Base-by-base conservation (phyloP, 495 filamentous ascomycete genomes). In the Physcia stellaris region DNA sequence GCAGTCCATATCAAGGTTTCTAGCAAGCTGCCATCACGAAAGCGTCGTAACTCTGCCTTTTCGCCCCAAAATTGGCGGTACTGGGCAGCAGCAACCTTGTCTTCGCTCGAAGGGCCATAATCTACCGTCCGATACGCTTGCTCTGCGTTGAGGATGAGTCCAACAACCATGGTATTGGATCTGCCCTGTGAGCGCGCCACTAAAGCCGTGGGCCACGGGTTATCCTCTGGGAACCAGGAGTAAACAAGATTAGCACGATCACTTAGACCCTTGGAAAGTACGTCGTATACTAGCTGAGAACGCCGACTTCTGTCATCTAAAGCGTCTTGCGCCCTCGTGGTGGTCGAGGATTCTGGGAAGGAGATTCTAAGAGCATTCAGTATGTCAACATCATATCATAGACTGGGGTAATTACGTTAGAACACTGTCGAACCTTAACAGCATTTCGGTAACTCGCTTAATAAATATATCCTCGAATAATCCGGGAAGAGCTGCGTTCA, bases 381-480 rank as follows among this genome's bases (percentile, higher is more conserved):
- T n/a, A n/a, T n/a, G n/a, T n/a, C n/a, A n/a, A n/a, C n/a, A n/a
- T n/a, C n/a, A n/a, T n/a, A n/a, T n/a, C n/a, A n/a, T n/a, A n/a
- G n/a, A n/a, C n/a, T n/a, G n/a, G n/a, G n/a, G n/a, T 15, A 13
- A 3, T 9, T 45, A 51, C 17, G 47, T 53, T 13, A 71, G 36
- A 24, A 76, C 46, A 16, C 77, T 58, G 55, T 96, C 90, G 51
- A 79, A 95, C n/a, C n/a, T n/a, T n/a, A n/a, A n/a, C n/a, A n/a
- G n/a, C n/a, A n/a, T n/a, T n/a, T n/a, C n/a, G n/a, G n/a, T n/a
- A n/a, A n/a, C n/a, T n/a, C n/a, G 20, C 75, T 54, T 27, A 94
- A 84, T 54, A 98, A 95, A 5, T 80, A 73, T 3, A 77, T 63
- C 24, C 80, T 79, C 47, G 95, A 94, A 41, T 83, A 79, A 50